Evolutionary conservation across 148 eudicot species (phyloP).

Genomic region (Amaranthus cruentus): DNA sequence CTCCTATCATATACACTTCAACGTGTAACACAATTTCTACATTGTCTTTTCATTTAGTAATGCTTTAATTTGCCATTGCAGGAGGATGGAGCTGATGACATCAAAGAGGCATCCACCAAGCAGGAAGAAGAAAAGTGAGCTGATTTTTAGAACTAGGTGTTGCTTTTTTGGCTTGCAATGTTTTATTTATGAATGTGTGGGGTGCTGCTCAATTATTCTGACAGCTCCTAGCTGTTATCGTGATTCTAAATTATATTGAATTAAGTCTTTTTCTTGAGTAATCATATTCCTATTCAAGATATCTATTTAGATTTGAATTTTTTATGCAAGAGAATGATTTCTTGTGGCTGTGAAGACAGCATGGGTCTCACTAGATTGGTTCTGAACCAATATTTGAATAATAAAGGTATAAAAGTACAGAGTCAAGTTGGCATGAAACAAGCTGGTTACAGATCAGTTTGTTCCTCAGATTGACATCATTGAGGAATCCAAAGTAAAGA

Average conservation of each 20-base stretch:
- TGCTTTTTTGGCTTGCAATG: slow-evolving; percentile 11
- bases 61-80: not conserved
- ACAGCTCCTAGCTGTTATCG: slow-evolving; percentile 27
- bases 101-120: slow-evolving; percentile 34
- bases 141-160: slow-evolving; percentile 15
- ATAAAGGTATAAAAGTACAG: not conserved
- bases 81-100: slow-evolving; percentile 39
- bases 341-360: not conserved
- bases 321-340: too few species aligned
- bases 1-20: not conserved
- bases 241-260: slow-evolving; percentile 22
- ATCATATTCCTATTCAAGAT: not conserved
- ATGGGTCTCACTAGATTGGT: not conserved
- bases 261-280: not conserved
- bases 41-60: not conserved
- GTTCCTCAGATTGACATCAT: not conserved
- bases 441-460: not conserved
- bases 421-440: not conserved
- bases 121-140: slow-evolving; percentile 29
- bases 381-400: not conserved
- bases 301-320: not conserved
- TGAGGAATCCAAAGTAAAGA: not conserved
- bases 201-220: slow-evolving; percentile 20
- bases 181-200: slow-evolving; percentile 16
- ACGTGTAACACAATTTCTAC: not conserved